These are phyloP conservation scores for Miamiensis avidus DNA, from an alignment of 169 alveolate species.

Conservation along the genomic window DNA sequence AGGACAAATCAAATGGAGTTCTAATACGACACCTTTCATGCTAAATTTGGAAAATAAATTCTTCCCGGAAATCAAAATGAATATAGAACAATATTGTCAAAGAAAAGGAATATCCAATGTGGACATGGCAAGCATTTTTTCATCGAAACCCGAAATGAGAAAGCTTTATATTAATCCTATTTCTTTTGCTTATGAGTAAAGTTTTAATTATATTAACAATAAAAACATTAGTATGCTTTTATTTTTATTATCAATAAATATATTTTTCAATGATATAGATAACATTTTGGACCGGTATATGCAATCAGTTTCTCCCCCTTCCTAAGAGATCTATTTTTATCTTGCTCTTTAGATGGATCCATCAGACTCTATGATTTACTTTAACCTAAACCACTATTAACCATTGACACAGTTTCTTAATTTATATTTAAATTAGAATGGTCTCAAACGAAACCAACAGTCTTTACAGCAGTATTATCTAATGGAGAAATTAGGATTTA, in stretches of 20 bases:
- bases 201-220: no score
- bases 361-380: slow-evolving; percentile 43
- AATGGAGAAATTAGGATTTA: slow-evolving; percentile 55
- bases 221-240: no score
- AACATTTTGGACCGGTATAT: slow-evolving; percentile 61
- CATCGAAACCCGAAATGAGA: slow-evolving; percentile 64
- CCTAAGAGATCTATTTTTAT: slow-evolving; percentile 40
- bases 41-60: slow-evolving; percentile 48
- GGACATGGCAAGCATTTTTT: slow-evolving; percentile 41
- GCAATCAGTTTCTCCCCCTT: slow-evolving; percentile 60
- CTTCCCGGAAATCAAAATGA: slow-evolving; percentile 50
- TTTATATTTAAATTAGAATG: slow-evolving; percentile 47
- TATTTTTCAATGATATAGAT: neutral
- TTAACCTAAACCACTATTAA: slow-evolving; percentile 11
- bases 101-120: slow-evolving; percentile 58
- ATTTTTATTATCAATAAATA: no score
- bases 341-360: slow-evolving; percentile 61
- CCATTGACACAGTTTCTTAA: slow-evolving; percentile 3
- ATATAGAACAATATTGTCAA: slow-evolving; percentile 57
- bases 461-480: slow-evolving; percentile 60
- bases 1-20: slow-evolving; percentile 52
- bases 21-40: slow-evolving; percentile 55
- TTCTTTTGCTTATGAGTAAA: slow-evolving; percentile 49
- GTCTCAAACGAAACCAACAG: slow-evolving; percentile 66
- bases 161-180: slow-evolving; percentile 56